Evolutionary conservation across 257 asterid genomes (phyloP).

Genomic region (Schizonepeta tenuifolia): DNA sequence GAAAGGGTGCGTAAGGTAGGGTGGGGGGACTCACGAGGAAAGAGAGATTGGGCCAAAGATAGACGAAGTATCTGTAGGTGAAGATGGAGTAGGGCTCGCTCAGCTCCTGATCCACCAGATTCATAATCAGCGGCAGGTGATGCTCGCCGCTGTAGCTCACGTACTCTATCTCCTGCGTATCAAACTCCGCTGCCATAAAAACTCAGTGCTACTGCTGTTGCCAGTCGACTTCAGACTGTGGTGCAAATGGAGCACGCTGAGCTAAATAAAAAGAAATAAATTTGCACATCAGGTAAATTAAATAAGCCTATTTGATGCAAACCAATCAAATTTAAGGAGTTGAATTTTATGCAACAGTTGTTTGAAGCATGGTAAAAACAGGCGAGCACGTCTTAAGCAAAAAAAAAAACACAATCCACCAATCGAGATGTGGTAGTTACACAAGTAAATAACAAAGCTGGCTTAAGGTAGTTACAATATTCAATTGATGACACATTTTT

Average conservation of each 20-base stretch:
- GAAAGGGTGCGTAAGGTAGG: not conserved
- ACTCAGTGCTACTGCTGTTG: conserved; percentile 10
- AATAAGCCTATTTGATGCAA: not conserved
- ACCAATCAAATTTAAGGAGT: not conserved
- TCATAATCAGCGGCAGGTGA: conserved; percentile 94
- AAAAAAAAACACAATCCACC: not conserved
- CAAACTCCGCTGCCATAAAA: conserved; percentile 41
- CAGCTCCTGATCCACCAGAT: conserved; percentile 92
- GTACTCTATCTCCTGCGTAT: conserved; percentile 61
- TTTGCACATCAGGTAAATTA: not conserved
- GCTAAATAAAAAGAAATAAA: not conserved
- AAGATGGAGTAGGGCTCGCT: conserved; percentile 98
- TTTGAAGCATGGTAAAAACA: not conserved
- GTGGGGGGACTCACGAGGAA: conserved; percentile 60
- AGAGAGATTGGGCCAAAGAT: conserved; percentile 93
- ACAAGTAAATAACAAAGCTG: not conserved
- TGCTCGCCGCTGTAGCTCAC: conserved; percentile 93
- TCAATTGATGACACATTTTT: too few species aligned
- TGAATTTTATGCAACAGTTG: not conserved
- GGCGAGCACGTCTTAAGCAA: not conserved
- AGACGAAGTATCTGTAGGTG: conserved; percentile 96
- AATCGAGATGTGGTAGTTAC: too few species aligned
- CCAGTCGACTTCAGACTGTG: not conserved
- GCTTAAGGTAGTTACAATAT: too few species aligned
- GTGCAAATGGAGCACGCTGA: not conserved